Evolutionary conservation across 2,329 filamentous ascomycete genomes (phyloP).

Genomic region (Phialophora expanda): DNA sequence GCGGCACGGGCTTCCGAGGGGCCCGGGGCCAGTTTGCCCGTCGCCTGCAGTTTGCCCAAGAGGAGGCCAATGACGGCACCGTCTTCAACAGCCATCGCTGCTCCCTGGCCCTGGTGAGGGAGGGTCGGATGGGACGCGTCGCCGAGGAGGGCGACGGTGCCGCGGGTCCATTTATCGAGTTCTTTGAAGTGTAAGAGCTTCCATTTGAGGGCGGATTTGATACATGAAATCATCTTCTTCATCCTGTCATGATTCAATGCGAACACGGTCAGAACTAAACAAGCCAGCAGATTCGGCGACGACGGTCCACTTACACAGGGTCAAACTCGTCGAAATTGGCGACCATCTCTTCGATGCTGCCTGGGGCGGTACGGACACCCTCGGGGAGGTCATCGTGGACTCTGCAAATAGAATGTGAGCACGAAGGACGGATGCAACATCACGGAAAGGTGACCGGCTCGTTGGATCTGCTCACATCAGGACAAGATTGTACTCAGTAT

Average conservation of each 20-base stretch:
- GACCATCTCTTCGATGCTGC: constrained; percentile 28
- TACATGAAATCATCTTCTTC: constrained; percentile 25
- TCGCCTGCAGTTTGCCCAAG: too few relatives aligned
- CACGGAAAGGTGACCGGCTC: too few relatives aligned
- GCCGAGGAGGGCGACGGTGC: constrained; percentile 58
- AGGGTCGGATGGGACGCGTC: constrained; percentile 72
- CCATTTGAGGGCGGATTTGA: constrained; percentile 49
- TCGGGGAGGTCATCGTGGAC: constrained; percentile 17
- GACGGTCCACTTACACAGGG: constrained; percentile 20
- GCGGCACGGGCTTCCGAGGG: too few relatives aligned
- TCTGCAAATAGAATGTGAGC: too few relatives aligned
- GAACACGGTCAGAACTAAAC: too few relatives aligned
- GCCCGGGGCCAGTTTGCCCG: too few relatives aligned
- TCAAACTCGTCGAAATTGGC: constrained; percentile 28
- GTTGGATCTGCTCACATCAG: constrained; percentile 18
- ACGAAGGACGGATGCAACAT: too few relatives aligned
- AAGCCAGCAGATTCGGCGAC: background rate
- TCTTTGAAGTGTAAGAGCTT: constrained; percentile 66
- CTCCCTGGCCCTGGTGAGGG: constrained; percentile 57
- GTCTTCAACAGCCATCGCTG: too few relatives aligned
- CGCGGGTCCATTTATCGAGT: constrained; percentile 57
- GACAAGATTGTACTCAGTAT: constrained; percentile 29
- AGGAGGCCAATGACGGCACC: too few relatives aligned
- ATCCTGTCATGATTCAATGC: constrained; percentile 13
- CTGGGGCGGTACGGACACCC: constrained; percentile 21